Evolutionary conservation across 805 yeast species (phyloP).

Genomic region (Sugiyamaella chiloensis): DNA sequence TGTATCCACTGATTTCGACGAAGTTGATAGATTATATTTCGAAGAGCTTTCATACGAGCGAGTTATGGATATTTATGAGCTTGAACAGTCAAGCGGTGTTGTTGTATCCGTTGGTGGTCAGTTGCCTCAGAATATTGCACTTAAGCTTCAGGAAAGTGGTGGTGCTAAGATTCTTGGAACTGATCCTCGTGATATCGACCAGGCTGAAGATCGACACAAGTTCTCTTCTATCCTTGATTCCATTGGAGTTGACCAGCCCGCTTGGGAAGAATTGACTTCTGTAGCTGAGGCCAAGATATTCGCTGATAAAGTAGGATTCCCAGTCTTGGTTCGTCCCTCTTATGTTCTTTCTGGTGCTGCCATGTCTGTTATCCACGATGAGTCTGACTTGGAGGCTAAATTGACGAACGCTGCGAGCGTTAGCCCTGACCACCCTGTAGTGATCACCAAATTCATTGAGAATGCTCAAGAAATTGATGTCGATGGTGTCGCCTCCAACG

Average conservation of each 20-base stretch:
- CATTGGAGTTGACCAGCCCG: slow-evolving; percentile 92
- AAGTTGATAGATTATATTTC: slow-evolving; percentile 94
- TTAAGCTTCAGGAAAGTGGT: slow-evolving; percentile 64
- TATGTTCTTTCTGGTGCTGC: slow-evolving; percentile 98
- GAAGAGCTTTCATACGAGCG: slow-evolving; percentile 95
- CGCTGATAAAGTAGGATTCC: slow-evolving; percentile 85
- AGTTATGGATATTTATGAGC: slow-evolving; percentile 94
- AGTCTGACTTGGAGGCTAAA: slow-evolving; percentile 76
- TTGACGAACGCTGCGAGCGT: slow-evolving; percentile 86
- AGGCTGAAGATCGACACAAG: slow-evolving; percentile 98
- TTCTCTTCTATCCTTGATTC: slow-evolving; percentile 92
- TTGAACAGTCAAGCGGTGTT: slow-evolving; percentile 85
- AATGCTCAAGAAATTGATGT: slow-evolving; percentile 97
- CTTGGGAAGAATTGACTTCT: slow-evolving; percentile 93
- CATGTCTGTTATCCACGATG: slow-evolving; percentile 85
- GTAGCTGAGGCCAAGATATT: slow-evolving; percentile 79
- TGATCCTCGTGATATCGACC: slow-evolving; percentile 89
- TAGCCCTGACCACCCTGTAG: slow-evolving; percentile 96
- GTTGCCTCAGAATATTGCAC: slow-evolving; percentile 94
- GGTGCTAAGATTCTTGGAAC: slow-evolving; percentile 93
- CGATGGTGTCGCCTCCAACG: slow-evolving; percentile 92
- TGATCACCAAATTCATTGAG: slow-evolving; percentile 90
- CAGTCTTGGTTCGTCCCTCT: slow-evolving; percentile 96
- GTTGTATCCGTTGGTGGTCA: slow-evolving; percentile 98
- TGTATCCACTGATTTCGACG: slow-evolving; percentile 96